Evolutionary conservation across 2,329 filamentous ascomycete species (phyloP), one percentile per base, ranked within the genome.

Genomic region (Botrytis cinerea): DNA sequence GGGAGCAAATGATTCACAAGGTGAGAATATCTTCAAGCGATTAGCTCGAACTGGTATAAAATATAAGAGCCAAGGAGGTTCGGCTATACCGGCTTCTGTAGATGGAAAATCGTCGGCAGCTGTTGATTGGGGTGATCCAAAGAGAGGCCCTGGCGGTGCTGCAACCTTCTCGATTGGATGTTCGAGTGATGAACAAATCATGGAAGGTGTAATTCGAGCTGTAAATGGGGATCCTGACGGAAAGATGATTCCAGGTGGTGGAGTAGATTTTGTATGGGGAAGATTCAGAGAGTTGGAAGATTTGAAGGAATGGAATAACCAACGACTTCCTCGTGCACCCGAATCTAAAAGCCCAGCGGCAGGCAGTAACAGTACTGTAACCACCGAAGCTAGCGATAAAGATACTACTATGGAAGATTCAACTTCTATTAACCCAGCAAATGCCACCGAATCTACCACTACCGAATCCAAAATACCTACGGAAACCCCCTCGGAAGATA

Each of bases 11-110:
- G 94, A 97, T 61, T 87, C 90, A 2, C 91, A 90, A 63, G 91
- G 90, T 59, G 96, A 99, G 83, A 95, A 94, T 77, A 90, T 99
- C 68, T 99, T 98, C 85, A 92, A 91, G 77, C 90, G 95, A 16
- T 86, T 99, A 6, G 88, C 87, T 5, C 87, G 91, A 62, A 85
- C 89, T 25, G 89, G 89, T 64, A 88, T 87, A 20, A 84, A 86
- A 20, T 91, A 91, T 81, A 89, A 89, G 78, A 86, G 85, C 18
- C 89, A 90, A 76, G 88, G 86, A 61, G 88, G 88, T 1, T 83
- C 84, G 0, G 90, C 90, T 22, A 86, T 84, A 18, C 88, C 88
- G 45, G 88, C 88, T 35, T 71, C 78, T 46, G 75, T 85, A 18
- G 84, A 86, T 51, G 84, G 85, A 76, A 91, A 91, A 81, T 89